phyloP scores from a whole-genome alignment of 2,329 filamentous ascomycete species.

The Xylaria hypoxylon region DNA sequence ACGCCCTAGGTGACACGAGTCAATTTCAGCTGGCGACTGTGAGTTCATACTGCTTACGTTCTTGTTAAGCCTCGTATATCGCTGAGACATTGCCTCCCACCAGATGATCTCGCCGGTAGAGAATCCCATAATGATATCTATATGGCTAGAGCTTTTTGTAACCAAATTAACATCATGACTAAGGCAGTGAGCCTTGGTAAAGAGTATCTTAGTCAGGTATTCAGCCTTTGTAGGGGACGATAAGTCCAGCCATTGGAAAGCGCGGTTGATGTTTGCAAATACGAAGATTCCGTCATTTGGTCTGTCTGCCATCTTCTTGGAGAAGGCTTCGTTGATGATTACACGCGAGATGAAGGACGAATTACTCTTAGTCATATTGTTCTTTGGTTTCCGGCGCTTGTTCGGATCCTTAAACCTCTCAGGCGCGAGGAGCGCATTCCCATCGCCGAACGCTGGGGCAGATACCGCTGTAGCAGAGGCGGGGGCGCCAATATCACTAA shows the following conservation, averaged over 20 bases:
- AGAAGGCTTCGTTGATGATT: slow-evolving; percentile 85
- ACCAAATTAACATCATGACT: slow-evolving; percentile 91
- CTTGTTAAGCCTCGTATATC: slow-evolving; percentile 96
- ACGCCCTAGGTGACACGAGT: slow-evolving; percentile 68
- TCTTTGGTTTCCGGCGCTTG: slow-evolving; percentile 94
- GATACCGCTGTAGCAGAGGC: slow-evolving; percentile 56
- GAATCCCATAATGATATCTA: slow-evolving; percentile 95
- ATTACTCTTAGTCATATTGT: slow-evolving; percentile 98
- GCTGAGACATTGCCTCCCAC: slow-evolving; percentile 97
- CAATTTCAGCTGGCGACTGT: background rate
- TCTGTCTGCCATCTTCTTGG: slow-evolving; percentile 83
- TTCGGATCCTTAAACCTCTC: slow-evolving; percentile 75
- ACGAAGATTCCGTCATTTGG: slow-evolving; percentile 83
- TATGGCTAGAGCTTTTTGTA: slow-evolving; percentile 82
- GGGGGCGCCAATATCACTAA: slow-evolving; percentile 60
- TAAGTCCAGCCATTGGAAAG: slow-evolving; percentile 95
- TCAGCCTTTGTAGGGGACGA: slow-evolving; percentile 83
- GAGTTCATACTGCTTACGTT: slow-evolving; percentile 69
- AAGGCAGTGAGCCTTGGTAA: slow-evolving; percentile 94
- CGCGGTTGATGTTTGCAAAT: slow-evolving; percentile 95
- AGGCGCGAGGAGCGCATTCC: slow-evolving; percentile 78
- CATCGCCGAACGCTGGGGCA: slow-evolving; percentile 83
- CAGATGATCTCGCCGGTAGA: slow-evolving; percentile 97
- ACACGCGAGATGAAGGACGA: slow-evolving; percentile 98
- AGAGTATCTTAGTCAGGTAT: slow-evolving; percentile 93